Base-by-base conservation (phyloP, 1,284 basidiomycete genomes). In the Fomitopsis palustris region DNA sequence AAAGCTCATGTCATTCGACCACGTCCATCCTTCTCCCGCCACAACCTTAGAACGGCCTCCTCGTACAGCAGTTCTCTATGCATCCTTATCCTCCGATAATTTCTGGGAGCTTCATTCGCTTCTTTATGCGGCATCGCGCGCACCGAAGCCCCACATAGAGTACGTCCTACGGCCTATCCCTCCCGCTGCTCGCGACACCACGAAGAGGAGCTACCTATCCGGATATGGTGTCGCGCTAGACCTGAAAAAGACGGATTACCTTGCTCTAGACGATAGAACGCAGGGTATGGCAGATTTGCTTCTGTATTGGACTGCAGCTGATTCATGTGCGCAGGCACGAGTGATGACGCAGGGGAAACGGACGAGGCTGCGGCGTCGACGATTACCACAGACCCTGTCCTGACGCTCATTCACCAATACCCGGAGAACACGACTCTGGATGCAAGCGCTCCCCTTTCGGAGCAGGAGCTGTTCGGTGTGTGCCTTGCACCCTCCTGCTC, bases 181-280 rank as follows among this genome's bases (percentile, higher is more conserved):
- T 2, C 78, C 81, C 4, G 63, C 62, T 3, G 63, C 72, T 6
- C 61, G 59, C 38, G 49, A 65, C 8, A 9, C 58, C 0, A 62
- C 60, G 0, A 59, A 67, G 8, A 71, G 74, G 14, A 81, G 73
- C 58, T 82, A 83, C 62, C 76, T 98, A 4, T 86, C 90, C 7
- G 96, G 96, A 6, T 99, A 94, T 67, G 96, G 96, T 3, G 95
- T 96, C 7, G 82, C 91, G 29, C 80, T 99, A 57, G 94, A 97
- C 67, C 76, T 99, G 66, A 99, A 99, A 79, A 98, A 96, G 76
- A 98, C 88, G 77, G 96, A 99, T 71, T 99, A 99, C 70, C 84
- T 98, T 16, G 95, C 92, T 2, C 79, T 98, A 3, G 95, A 98
- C 70, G 95, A 98, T 71, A 78, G 95, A 53, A 70, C 79, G 19